Percentiles rank a stretch among this genome's conserved stretches.
phyloP scores from a whole-genome alignment of 1,284 basidiomycete genomes.

The Phenoliferia sp. region DNA sequence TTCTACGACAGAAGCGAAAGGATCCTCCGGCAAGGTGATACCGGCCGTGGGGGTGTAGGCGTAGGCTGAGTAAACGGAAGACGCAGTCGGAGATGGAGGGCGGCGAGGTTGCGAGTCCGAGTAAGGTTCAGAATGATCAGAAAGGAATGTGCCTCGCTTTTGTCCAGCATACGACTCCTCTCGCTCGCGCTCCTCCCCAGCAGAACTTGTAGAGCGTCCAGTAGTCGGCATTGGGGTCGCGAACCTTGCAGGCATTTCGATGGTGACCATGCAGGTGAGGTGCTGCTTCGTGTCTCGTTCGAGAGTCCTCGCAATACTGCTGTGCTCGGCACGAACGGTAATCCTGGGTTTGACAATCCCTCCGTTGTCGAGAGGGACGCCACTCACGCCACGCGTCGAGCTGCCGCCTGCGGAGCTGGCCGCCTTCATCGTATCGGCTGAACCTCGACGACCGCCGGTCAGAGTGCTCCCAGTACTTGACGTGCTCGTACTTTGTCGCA shows the following conservation, averaged over 20 bases:
- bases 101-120: conserved; percentile 1
- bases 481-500: conserved; percentile 2
- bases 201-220: not conserved
- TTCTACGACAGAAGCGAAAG: conserved; percentile 69
- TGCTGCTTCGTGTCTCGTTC: conserved; percentile 40
- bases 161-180: not conserved
- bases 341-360: conserved; percentile 37
- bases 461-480: conserved; percentile 1
- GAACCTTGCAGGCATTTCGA: conserved; percentile 40
- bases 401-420: not conserved
- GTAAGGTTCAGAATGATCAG: not conserved
- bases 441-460: conserved; percentile 1
- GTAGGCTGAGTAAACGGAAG: conserved; percentile 25
- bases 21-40: not conserved
- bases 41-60: conserved; percentile 8
- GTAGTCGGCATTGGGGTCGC: conserved; percentile 7
- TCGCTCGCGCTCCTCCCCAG: not conserved
- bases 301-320: conserved; percentile 37
- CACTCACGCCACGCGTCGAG: not conserved
- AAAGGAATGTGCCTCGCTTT: not conserved
- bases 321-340: conserved; percentile 41
- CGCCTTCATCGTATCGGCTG: not conserved
- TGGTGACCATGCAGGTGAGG: conserved; percentile 42
- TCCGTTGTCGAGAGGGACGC: not conserved
- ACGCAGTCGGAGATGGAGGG: conserved; percentile 14